Conservation (phyloP, 2,329 filamentous ascomycete genomes). For the Nannizziopsis barbatae region DNA sequence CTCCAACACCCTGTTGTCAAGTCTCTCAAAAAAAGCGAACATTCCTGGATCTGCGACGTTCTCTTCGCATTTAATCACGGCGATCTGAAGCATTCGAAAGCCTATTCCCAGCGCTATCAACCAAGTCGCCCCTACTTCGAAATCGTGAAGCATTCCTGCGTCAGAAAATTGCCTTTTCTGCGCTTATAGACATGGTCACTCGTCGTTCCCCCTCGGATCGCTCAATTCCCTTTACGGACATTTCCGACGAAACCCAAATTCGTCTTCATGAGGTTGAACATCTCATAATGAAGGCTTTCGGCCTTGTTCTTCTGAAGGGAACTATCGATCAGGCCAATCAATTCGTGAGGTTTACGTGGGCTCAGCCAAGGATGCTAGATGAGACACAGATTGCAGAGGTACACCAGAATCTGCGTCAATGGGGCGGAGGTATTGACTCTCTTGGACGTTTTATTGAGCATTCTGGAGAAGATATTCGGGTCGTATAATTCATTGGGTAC, state of each 20-base stretch:
- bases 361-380: conserved; percentile 94
- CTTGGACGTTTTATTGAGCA: too few species aligned
- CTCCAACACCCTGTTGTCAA: conserved; percentile 91
- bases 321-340: conserved; percentile 94
- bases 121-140: too few species aligned
- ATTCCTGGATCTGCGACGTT: conserved; percentile 82
- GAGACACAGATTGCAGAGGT: conserved; percentile 90
- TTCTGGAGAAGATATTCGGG: too few species aligned
- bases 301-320: conserved; percentile 73
- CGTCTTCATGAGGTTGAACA: conserved; percentile 86
- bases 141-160: too few species aligned
- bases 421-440: too few species aligned
- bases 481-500: too few species aligned
- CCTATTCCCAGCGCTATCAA: too few species aligned
- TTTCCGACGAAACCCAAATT: conserved; percentile 48
- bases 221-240: too few species aligned
- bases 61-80: conserved; percentile 95
- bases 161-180: too few species aligned
- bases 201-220: too few species aligned
- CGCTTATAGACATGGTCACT: too few species aligned
- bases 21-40: conserved; percentile 59
- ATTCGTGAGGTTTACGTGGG: conserved; percentile 93
- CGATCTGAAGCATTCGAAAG: conserved; percentile 54
- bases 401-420: conserved; percentile 56
- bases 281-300: conserved; percentile 94